Percentiles rank a stretch among this genome's conserved stretches.
phyloP scores from a whole-genome alignment of 495 filamentous ascomycete genomes.

The Talaromyces wortmannii region DNA sequence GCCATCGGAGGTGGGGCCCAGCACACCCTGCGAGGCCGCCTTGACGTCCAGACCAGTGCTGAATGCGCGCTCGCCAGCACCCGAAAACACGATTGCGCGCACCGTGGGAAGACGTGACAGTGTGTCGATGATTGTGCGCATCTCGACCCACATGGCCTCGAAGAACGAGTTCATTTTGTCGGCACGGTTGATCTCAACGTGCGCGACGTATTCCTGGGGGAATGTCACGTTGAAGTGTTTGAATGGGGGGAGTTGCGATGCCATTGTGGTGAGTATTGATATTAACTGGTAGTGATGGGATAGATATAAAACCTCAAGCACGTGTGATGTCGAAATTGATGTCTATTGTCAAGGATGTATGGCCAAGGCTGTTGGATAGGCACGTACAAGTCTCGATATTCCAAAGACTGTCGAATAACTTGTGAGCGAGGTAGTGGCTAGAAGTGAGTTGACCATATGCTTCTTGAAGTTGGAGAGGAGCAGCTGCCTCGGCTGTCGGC shows the following conservation, averaged over 20 bases:
- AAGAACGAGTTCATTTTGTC: constrained; percentile 87
- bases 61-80: constrained; percentile 78
- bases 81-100: constrained; percentile 75
- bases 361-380: too few relatives aligned
- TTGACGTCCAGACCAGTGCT: constrained; percentile 76
- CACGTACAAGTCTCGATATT: too few relatives aligned
- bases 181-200: constrained; percentile 90
- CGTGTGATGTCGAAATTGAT: too few relatives aligned
- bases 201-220: constrained; percentile 67
- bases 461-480: too few relatives aligned
- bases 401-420: too few relatives aligned
- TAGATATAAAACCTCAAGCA: too few relatives aligned
- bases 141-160: constrained; percentile 83
- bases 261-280: constrained; percentile 7
- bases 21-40: constrained; percentile 39
- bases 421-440: too few relatives aligned
- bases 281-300: background rate
- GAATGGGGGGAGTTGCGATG: constrained; percentile 30
- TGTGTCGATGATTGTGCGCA: constrained; percentile 61
- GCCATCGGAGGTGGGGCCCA: constrained; percentile 4
- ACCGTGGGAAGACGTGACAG: constrained; percentile 68
- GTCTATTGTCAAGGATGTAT: too few relatives aligned
- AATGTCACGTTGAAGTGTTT: constrained; percentile 74
- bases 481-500: too few relatives aligned
- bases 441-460: too few relatives aligned